Evolutionary conservation across 2,329 filamentous ascomycete species (phyloP).

Genomic region (Botryosphaeria dothidea): DNA sequence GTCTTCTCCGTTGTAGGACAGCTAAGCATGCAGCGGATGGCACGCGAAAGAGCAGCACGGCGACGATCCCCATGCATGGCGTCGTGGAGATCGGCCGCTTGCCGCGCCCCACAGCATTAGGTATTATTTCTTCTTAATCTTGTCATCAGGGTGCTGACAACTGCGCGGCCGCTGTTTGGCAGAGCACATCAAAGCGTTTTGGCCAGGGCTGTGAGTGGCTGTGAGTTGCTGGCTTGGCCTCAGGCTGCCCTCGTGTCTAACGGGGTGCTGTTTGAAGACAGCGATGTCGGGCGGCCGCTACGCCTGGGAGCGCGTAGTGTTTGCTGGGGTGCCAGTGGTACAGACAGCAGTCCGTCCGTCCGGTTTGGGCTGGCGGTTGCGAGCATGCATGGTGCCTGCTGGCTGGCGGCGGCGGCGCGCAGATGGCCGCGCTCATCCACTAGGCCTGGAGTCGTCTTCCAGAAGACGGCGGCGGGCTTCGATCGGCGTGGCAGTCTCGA

Average conservation of each 20-base stretch:
- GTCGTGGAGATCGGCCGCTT: slow-evolving; percentile 13
- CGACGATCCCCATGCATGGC: slow-evolving; percentile 14
- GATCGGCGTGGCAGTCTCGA: slow-evolving; percentile 1
- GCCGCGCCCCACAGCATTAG: slow-evolving; percentile 10
- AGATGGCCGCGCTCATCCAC: slow-evolving; percentile 11
- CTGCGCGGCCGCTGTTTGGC: neutral
- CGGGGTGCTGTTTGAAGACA: neutral
- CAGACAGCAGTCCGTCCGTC: neutral
- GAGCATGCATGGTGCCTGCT: no score
- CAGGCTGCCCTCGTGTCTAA: neutral
- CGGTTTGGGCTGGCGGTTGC: neutral
- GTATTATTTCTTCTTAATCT: neutral
- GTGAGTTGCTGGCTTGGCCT: no score
- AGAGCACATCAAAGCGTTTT: neutral
- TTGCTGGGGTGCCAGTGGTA: neutral
- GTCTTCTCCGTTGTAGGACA: slow-evolving; percentile 9
- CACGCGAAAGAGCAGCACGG: neutral
- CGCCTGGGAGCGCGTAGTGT: neutral
- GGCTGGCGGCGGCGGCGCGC: neutral
- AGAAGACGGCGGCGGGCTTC: slow-evolving; percentile 2
- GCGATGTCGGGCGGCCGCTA: neutral
- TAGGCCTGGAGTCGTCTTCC: neutral
- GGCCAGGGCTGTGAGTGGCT: neutral
- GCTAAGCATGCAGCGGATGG: neutral
- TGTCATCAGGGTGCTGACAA: slow-evolving; percentile 2